Evolutionary conservation across 306 rosid species (phyloP), one percentile per base, ranked within the genome.

Genomic region (Cyclanthera cordifolia): DNA sequence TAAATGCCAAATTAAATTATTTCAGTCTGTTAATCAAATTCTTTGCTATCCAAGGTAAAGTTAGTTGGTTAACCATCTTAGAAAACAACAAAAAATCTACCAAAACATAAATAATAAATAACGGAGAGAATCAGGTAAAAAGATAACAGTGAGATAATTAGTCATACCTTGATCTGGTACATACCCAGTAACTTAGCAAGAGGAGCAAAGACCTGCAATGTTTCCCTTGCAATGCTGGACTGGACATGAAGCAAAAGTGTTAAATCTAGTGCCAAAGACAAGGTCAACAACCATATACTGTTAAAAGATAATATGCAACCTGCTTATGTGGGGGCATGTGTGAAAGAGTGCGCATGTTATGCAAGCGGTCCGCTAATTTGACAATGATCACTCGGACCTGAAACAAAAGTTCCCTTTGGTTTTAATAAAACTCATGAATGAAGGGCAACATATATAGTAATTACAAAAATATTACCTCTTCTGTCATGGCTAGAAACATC

Each of bases 401-500:
- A 72, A 81, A 79, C 73, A 58, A 30, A 51, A 58, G 16, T 16
- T 43, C 52, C 32, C 46, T 28, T 79, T 66, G 77, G 82, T 79
- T 74, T 59, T 56, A 52, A 68, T 76, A 70, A 50, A 41, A 15
- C 16, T 78, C 45, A 66, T 30, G 70, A 74, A 41, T 56, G 45
- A 58, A 15, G 46, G 48, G 47, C 3, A 6, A 46, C 68, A 78
- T 52, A 75, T 64, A 72, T 5, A 70, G 47, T 24, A 67, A 60
- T 27, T 34, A 66, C 46, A 49, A 76, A 64, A 55, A 66, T 59
- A 60, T 77, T 75, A 93, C 99, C 95, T 94, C 99, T 78, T 90
- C 95, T 61, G 99, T 94, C 99, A 94, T 94, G 64, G 97, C 99
- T 46, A 94, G 84, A 85, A 94, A 91, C 99, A 94, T 94, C 74